These are phyloP conservation scores for Didymella arachidicola DNA, from an alignment of 2,329 filamentous ascomycete species.

Conservation along the genomic window DNA sequence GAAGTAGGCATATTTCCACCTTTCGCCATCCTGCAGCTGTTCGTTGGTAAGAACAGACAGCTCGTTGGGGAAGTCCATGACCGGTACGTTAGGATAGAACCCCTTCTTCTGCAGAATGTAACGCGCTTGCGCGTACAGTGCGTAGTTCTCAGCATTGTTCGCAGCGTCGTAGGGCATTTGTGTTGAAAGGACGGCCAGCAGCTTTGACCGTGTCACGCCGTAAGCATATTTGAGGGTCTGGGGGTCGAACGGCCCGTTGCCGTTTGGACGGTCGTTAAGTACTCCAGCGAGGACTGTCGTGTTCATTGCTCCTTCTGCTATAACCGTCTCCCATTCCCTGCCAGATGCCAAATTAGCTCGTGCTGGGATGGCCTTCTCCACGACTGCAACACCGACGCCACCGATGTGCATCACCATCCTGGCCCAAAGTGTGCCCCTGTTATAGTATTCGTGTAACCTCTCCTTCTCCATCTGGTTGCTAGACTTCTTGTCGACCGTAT, in stretches of 20 bases:
- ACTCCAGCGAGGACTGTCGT: constrained; percentile 46
- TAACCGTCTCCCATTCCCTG: constrained; percentile 31
- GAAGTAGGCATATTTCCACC: constrained; percentile 40
- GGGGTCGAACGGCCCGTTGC: constrained; percentile 27
- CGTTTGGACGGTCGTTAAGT: constrained; percentile 35
- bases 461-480: constrained; percentile 34
- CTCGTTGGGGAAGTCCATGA: constrained; percentile 44
- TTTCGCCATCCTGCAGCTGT: constrained; percentile 43
- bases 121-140: constrained; percentile 43
- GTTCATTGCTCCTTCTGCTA: constrained; percentile 40
- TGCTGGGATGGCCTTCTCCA: constrained; percentile 28
- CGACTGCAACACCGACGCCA: constrained; percentile 39
- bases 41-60: constrained; percentile 43
- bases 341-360: constrained; percentile 27
- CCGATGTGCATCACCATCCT: constrained; percentile 48
- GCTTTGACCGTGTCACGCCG: constrained; percentile 44
- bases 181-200: constrained; percentile 41
- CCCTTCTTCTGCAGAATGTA: constrained; percentile 41
- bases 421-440: constrained; percentile 46
- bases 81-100: constrained; percentile 43
- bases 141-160: constrained; percentile 49
- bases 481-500: constrained; percentile 35
- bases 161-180: constrained; percentile 44
- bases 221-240: constrained; percentile 45
- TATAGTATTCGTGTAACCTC: constrained; percentile 43